Evolutionary conservation across 2,329 filamentous ascomycete genomes (phyloP), one percentile per base, ranked within the genome.

Genomic region (Fusarium sp.): DNA sequence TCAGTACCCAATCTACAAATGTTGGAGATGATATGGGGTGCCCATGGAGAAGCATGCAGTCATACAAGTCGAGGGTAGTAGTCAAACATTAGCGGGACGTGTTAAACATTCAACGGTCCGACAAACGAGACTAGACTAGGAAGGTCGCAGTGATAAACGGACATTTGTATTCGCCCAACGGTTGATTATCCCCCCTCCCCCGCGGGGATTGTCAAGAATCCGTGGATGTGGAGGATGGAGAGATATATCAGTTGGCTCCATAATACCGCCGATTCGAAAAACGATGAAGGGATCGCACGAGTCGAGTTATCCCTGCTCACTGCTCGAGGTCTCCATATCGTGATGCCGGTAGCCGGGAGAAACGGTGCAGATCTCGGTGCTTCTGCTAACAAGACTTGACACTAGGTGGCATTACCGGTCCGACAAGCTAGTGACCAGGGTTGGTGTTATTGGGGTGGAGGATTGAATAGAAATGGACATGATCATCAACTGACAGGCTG

Each of bases 281-380:
- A 29, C 25, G 11, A 12, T 18, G 21, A 35, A 31, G 19, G 25
- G 25, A 33, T 38, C 52, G 63, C 38, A n/a, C 21, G 41, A 59
- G 25, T 31, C n/a, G 23, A 39, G 23, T 41, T 37, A 67, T 54
- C 64, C 63, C 27, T 54, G 41, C 12, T 14, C 27, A 37, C 10
- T 41, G 21, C n/a, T 12, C 11, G n/a, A 39, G 31, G 29, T 33
- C 35, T 46, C 25, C 29, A 35, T 38, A 42, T 25, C 11, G 49
- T 29, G n/a, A 66, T 70, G 66, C 66, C 66, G 66, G 63, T 55
- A 70, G 27, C 68, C 60, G 66, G 62, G 31, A 33, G n/a, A 48
- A 69, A 70, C 60, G 66, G 66, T 61, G 66, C 48, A 51, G 66
- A 42, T 56, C 56, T 70, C 67, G 66, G 67, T 61, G 60, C 21